These are phyloP conservation scores for Urostyla sp. DNA, from an alignment of 73 alveolate genomes.

Conservation along the genomic window DNA sequence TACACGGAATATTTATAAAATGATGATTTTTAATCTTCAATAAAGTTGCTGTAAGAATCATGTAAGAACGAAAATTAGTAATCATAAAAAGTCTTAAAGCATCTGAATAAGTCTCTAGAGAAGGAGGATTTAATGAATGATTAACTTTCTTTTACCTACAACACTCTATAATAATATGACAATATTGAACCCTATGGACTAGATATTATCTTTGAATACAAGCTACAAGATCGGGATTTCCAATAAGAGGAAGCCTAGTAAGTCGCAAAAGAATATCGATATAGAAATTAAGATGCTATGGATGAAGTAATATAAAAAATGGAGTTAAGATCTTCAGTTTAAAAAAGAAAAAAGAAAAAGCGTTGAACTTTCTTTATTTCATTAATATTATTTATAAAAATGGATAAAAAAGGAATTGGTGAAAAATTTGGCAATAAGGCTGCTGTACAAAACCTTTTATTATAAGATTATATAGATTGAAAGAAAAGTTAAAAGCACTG, in stretches of 20 bases:
- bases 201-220: conserved; percentile 41
- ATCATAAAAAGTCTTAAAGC: not conserved
- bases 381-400: not conserved
- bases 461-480: conserved; percentile 56
- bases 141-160: not conserved
- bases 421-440: conserved; percentile 30
- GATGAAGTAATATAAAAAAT: conserved; percentile 17
- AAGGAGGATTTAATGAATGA: conserved; percentile 9
- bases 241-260: conserved; percentile 3
- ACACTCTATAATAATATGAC: conserved; percentile 26
- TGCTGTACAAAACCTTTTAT: not conserved
- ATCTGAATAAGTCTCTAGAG: conserved; percentile 10
- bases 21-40: too few relatives aligned
- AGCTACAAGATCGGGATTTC: conserved; percentile 3
- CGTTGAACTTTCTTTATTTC: not conserved
- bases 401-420: conserved; percentile 50
- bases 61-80: conserved; percentile 2
- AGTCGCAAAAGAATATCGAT: conserved; percentile 8
- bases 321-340: conserved; percentile 13
- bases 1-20: too few relatives aligned
- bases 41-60: not conserved
- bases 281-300: conserved; percentile 27
- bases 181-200: conserved; percentile 19
- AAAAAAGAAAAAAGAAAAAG: conserved; percentile 11
- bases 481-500: conserved; percentile 83